Conservation (phyloP, 2,329 filamentous ascomycete species). For the Coccinonectria pachysandricola region DNA sequence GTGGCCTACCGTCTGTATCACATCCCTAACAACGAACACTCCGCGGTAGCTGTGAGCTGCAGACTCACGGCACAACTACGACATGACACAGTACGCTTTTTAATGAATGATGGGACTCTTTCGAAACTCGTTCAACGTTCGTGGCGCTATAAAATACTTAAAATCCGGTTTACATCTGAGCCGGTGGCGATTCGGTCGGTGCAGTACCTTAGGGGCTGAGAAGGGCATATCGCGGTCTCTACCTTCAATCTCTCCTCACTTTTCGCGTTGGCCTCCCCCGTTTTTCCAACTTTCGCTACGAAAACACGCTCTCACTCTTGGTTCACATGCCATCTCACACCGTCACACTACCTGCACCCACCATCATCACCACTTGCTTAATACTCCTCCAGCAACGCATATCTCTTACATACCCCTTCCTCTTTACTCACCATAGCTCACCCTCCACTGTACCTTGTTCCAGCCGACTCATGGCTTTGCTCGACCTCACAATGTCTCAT, state of each 20-base stretch:
- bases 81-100: conserved; percentile 13
- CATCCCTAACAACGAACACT: conserved; percentile 8
- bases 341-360: conserved; percentile 12
- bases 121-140: too few relatives aligned
- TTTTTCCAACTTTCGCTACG: conserved; percentile 14
- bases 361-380: conserved; percentile 17
- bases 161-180: too few relatives aligned
- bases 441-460: conserved; percentile 8
- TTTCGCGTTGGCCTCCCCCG: conserved; percentile 15
- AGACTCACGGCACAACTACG: conserved; percentile 8
- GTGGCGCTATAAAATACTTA: too few relatives aligned
- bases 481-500: conserved; percentile 8
- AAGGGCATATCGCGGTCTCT: conserved; percentile 20
- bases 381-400: conserved; percentile 14
- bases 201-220: conserved; percentile 12
- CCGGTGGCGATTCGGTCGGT: conserved; percentile 12
- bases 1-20: conserved; percentile 14
- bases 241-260: conserved; percentile 18
- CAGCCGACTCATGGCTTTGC: conserved; percentile 8
- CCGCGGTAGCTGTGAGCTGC: conserved; percentile 9
- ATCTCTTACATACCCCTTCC: conserved; percentile 19
- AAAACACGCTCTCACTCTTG: conserved; percentile 12
- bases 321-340: conserved; percentile 11
- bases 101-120: conserved; percentile 13
- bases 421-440: conserved; percentile 12